Evolutionary conservation across 2,329 filamentous ascomycete species (phyloP).

Genomic region (Xylariaceae sp.): DNA sequence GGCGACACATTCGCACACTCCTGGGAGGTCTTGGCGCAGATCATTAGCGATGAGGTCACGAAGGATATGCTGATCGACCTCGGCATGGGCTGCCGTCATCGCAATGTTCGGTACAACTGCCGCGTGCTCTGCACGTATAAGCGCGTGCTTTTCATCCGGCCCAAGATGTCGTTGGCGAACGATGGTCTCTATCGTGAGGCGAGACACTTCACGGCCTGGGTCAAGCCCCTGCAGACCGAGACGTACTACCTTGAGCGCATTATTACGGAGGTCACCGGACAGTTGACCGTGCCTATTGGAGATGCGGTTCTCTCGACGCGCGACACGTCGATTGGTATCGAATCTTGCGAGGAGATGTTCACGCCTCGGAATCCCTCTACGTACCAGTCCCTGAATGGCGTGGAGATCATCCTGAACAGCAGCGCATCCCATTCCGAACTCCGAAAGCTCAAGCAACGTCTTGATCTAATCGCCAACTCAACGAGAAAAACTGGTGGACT

Average conservation of each 20-base stretch:
- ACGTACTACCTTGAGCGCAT: slow-evolving; percentile 35
- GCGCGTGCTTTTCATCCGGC: slow-evolving; percentile 12
- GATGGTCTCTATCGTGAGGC: slow-evolving; percentile 14
- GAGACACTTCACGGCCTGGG: slow-evolving; percentile 38
- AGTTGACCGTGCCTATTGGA: slow-evolving; percentile 37
- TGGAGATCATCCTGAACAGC: slow-evolving; percentile 1
- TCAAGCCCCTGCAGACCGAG: slow-evolving; percentile 33
- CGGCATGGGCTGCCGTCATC: slow-evolving; percentile 8
- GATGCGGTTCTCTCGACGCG: slow-evolving; percentile 37
- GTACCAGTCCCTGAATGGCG: slow-evolving; percentile 2
- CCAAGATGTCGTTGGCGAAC: slow-evolving; percentile 16
- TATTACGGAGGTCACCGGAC: slow-evolving; percentile 30
- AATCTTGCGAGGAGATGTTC: slow-evolving; percentile 33
- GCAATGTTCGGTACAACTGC: slow-evolving; percentile 15
- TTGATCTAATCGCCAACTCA: slow-evolving; percentile 19
- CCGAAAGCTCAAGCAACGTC: slow-evolving; percentile 15
- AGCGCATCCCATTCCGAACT: slow-evolving; percentile 17
- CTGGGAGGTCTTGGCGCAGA: slow-evolving; percentile 13
- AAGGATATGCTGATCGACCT: slow-evolving; percentile 17
- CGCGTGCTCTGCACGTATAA: slow-evolving; percentile 19
- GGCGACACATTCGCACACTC: slow-evolving; percentile 14
- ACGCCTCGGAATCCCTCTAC: slow-evolving; percentile 15
- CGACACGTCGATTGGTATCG: slow-evolving; percentile 37
- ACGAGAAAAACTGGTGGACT: slow-evolving; percentile 18
- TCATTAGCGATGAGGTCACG: slow-evolving; percentile 12